These are phyloP conservation scores for Salix caprea DNA, from an alignment of 345 rosid species.

Conservation along the genomic window DNA sequence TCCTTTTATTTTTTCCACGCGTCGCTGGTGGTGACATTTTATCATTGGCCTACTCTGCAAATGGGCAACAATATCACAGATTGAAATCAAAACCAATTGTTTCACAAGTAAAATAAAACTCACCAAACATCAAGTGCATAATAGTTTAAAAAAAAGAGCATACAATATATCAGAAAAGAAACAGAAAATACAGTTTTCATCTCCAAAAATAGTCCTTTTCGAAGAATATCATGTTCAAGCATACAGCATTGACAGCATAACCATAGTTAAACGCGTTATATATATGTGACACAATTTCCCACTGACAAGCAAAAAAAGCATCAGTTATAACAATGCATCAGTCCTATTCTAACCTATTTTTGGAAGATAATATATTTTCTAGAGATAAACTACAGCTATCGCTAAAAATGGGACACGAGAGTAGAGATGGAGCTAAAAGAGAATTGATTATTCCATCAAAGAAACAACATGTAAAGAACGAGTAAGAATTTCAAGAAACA, in stretches of 20 bases:
- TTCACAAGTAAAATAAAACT: neutral
- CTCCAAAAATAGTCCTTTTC: neutral
- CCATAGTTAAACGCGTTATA: neutral
- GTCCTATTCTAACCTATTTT: neutral
- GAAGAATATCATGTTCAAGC: neutral
- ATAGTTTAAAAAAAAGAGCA: neutral
- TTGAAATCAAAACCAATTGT: neutral
- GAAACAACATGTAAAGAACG: neutral
- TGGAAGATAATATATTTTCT: neutral
- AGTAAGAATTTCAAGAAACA: neutral
- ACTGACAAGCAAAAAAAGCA: neutral
- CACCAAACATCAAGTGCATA: neutral
- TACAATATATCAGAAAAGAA: neutral
- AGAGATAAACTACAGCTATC: neutral
- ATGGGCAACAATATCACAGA: neutral
- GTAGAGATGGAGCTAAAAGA: neutral
- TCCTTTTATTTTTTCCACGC: constrained; percentile 64
- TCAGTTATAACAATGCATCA: neutral
- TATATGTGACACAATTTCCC: neutral
- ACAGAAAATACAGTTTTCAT: neutral
- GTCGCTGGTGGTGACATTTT: constrained; percentile 75
- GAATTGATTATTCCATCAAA: neutral
- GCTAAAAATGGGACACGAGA: neutral
- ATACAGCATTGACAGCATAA: neutral
- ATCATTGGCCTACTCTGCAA: constrained; percentile 29